A percentile compares a stretch with the other conserved stretches of the same genome.
These are phyloP conservation scores for Pleurotus tuber-regium DNA, from an alignment of 768 basidiomycete species.

Conservation along the genomic window DNA sequence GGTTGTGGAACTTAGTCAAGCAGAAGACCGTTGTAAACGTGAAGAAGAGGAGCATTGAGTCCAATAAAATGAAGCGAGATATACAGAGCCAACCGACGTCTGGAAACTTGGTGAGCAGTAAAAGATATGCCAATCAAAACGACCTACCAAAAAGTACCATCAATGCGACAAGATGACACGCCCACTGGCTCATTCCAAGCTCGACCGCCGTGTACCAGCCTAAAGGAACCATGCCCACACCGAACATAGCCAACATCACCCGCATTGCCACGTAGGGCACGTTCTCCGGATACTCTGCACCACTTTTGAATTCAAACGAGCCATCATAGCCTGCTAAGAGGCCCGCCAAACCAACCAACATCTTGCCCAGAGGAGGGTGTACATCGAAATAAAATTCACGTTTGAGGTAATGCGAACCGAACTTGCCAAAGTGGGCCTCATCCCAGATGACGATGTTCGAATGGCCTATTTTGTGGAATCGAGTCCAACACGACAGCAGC, in stretches of 20 bases:
- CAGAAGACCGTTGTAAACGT: constrained; percentile 96
- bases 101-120: constrained; percentile 26
- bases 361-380: constrained; percentile 97
- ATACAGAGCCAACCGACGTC: constrained; percentile 97
- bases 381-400: constrained; percentile 99
- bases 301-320: constrained; percentile 91
- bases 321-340: constrained; percentile 91
- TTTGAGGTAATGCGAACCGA: constrained; percentile 97
- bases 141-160: constrained; percentile 87
- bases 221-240: constrained; percentile 92
- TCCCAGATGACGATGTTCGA: constrained; percentile 93
- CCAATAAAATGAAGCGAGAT: constrained; percentile 94
- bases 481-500: constrained; percentile 90
- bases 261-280: constrained; percentile 96
- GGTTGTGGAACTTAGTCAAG: constrained; percentile 94
- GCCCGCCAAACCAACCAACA: constrained; percentile 95
- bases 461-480: constrained; percentile 90
- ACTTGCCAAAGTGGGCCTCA: constrained; percentile 99
- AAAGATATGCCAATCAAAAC: neutral
- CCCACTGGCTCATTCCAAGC: constrained; percentile 86
- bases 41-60: constrained; percentile 99
- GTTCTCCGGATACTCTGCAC: constrained; percentile 73
- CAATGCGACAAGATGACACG: constrained; percentile 87
- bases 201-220: constrained; percentile 97
- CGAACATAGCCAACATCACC: constrained; percentile 91